Evolutionary conservation across 208 protist genomes (phyloP), one percentile per base, ranked within the genome.

Genomic region (Trypanosoma boissoni): DNA sequence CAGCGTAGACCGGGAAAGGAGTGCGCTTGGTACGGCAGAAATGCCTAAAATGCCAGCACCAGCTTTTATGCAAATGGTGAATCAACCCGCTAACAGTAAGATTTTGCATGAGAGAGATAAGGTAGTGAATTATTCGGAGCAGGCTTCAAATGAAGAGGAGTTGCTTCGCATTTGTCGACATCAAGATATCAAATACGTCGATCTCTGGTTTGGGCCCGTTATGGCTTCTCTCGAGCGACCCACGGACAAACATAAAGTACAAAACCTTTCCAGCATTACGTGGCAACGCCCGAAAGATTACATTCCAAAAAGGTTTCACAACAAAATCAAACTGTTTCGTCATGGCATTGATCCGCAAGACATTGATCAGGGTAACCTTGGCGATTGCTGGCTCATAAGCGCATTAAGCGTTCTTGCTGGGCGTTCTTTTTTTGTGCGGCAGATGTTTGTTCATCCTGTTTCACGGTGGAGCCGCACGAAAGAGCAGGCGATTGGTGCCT

Each of bases 341-440:
- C 16, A 57, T 72, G 39, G 36, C 7, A 62, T 88, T 34, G 61
- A 62, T 18, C 82, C 82, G 5, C 54, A 61, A 53, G 85, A 92
- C 49, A 81, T 92, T 24, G 76, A 81, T 52, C 85, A 92, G 45
- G 81, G 85, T 16, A 49, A 64, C 42, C 69, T 89, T 18, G 85
- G 80, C 4, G 80, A 88, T 49, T 91, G 80, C 59, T 88, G 77
- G 64, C 83, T 86, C 56, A 62, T 91, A 16, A 81, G 80, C 55
- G 49, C 83, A 14, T 56, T 76, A 48, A 64, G 74, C 7, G 67
- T 68, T 16, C 44, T 85, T 28, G 79, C 83, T 4, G 76, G 80
- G 62, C 62, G 68, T 62, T 57, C 46, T 16, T 45, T 58, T 9
- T 26, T 60, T 20, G 70, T 84, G 55, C 48, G 83, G 45, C 64